phyloP scores from a whole-genome alignment of 345 rosid species.

The Excoecaria cochinchinensis region DNA sequence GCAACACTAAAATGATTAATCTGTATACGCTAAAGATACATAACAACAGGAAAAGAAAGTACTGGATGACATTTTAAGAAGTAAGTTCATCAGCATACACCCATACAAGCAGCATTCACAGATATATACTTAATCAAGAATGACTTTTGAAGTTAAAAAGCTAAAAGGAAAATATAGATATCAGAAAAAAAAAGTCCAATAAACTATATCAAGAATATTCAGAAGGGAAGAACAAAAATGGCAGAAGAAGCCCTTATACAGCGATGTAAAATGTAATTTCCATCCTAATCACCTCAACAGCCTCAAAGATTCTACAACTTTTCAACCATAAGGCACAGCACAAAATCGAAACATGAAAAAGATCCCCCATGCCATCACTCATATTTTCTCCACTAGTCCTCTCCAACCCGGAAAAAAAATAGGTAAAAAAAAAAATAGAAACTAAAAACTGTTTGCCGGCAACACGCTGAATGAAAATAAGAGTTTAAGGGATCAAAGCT shows the following conservation, averaged over 20 bases:
- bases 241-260: neutral
- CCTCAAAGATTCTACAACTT: neutral
- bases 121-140: neutral
- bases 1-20: neutral
- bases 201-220: neutral
- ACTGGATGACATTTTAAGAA: neutral
- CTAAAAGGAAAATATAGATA: neutral
- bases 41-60: neutral
- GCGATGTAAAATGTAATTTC: neutral
- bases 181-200: neutral
- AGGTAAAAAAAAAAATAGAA: too few species aligned
- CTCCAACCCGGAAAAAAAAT: too few species aligned
- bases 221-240: neutral
- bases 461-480: neutral
- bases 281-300: neutral
- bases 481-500: neutral
- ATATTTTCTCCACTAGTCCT: neutral
- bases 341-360: neutral
- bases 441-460: neutral
- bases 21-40: neutral
- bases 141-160: neutral
- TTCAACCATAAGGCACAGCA: neutral
- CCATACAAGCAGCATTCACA: neutral
- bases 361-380: neutral
- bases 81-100: neutral